Base-by-base conservation (phyloP, 257 asterid genomes). In the Solanum bulbocastanum region DNA sequence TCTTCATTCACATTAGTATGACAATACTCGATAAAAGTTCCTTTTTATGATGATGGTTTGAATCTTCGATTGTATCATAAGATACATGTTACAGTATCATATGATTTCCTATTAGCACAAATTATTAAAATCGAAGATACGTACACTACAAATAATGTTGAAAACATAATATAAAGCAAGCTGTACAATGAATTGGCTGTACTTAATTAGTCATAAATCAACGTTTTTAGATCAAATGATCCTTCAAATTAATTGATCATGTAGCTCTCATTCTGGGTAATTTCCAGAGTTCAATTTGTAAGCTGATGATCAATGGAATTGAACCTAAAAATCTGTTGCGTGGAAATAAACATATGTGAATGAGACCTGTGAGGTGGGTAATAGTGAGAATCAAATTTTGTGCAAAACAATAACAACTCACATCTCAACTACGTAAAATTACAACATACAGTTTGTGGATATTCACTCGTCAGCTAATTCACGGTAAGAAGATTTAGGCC, bases 311-410 rank as follows among this genome's bases (percentile, higher is more conserved):
- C 25, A 35, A 52, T 10, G 94, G 94, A 85, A 92, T 93, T 36
- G 90, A 71, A 62, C 94, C 96, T 1, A 93, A 91, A 65, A 91
- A 92, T 10, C 56, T 90, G 91, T 92, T 92, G 20, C 27, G 84
- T 1, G 93, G 89, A 69, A 65, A 92, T 83, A 20, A 90, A 84
- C 36, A 83, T 85, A 92, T 92, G 74, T 36, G 85, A 60, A 46
- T 20, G 7, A 93, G 93, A 82, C 44, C 60, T 4, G 94, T 66
- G 68, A 93, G 92, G 65, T 84, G 33, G 49, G 95, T 94, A 56
- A 94, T 93, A 84, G 90, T 89, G 2, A 94, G 95, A 18, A 76
- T 78, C 14, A 94, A 33, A 35, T 10, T 74, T 74, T 36, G 52
- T 36, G 83, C 20, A 22, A 37, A 36, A 56, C 65, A 1, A 56